Percentiles rank a stretch among this genome's conserved stretches.
These are phyloP conservation scores for Botrytis galanthina DNA, from an alignment of 2,329 filamentous ascomycete genomes.

Conservation along the genomic window DNA sequence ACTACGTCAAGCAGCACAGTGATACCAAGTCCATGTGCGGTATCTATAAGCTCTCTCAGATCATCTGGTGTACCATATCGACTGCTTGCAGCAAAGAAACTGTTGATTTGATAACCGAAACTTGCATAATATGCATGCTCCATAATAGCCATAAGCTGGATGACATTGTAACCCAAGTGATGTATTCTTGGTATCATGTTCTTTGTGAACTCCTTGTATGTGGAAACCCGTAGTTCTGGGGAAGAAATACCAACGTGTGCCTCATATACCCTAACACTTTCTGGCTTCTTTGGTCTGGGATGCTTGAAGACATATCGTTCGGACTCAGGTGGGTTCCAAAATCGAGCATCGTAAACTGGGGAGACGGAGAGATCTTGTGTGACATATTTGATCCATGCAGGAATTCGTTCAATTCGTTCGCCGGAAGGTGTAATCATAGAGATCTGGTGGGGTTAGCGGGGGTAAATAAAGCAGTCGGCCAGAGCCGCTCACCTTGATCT, in stretches of 20 bases:
- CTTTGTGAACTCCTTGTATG: constrained; percentile 95
- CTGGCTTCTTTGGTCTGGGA: constrained; percentile 74
- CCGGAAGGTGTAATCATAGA: constrained; percentile 77
- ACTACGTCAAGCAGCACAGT: constrained; percentile 92
- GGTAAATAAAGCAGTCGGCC: neutral
- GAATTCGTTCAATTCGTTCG: constrained; percentile 81
- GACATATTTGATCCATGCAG: constrained; percentile 96
- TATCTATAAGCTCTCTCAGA: constrained; percentile 93
- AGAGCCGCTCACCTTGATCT: constrained; percentile 71
- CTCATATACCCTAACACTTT: constrained; percentile 90
- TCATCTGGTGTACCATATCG: constrained; percentile 93
- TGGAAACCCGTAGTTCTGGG: constrained; percentile 81
- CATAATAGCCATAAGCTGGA: constrained; percentile 99
- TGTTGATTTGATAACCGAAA: constrained; percentile 98
- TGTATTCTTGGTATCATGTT: constrained; percentile 91
- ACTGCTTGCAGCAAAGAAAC: constrained; percentile 96
- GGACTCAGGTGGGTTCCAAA: constrained; percentile 86
- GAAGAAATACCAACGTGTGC: constrained; percentile 98
- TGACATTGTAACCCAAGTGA: constrained; percentile 89
- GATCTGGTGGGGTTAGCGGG: constrained; percentile 54
- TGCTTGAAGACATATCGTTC: constrained; percentile 86
- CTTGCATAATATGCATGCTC: constrained; percentile 99
- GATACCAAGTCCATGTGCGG: constrained; percentile 86
- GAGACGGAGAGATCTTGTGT: constrained; percentile 90
- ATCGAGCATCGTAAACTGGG: constrained; percentile 88